These are phyloP conservation scores for Pseudopyrenochaeta lycopersici DNA, from an alignment of 2,329 filamentous ascomycete genomes.

Conservation along the genomic window DNA sequence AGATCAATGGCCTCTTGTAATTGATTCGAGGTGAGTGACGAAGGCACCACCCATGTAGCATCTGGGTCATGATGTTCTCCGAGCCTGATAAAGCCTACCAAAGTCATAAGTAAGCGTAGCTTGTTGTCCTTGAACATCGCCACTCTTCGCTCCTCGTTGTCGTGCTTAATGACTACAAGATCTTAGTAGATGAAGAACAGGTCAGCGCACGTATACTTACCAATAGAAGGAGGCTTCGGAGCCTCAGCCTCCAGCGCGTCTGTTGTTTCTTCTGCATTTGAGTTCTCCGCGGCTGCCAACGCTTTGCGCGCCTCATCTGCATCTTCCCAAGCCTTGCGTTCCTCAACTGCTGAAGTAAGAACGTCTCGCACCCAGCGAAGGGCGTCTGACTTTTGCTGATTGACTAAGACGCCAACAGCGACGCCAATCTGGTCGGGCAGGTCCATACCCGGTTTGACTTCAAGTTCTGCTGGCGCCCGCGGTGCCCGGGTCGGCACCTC, in stretches of 20 bases:
- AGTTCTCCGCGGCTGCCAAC: conserved; percentile 43
- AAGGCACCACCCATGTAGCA: conserved; percentile 80
- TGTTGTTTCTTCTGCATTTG: conserved; percentile 32
- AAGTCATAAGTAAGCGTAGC: conserved; percentile 82
- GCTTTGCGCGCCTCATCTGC: conserved; percentile 69
- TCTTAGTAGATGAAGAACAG: conserved; percentile 34
- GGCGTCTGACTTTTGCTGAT: conserved; percentile 78
- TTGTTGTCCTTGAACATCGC: conserved; percentile 91
- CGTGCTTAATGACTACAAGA: conserved; percentile 57
- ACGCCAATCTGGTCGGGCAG: conserved; percentile 76
- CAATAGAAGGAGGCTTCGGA: conserved; percentile 56
- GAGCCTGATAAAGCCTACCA: conserved; percentile 74
- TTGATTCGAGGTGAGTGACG: conserved; percentile 68
- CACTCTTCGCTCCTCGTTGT: conserved; percentile 71
- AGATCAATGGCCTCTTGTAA: conserved; percentile 74
- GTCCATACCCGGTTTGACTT: conserved; percentile 77
- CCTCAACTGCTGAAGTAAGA: conserved; percentile 72
- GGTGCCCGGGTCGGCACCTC: conserved; percentile 73
- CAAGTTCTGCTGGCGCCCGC: conserved; percentile 79
- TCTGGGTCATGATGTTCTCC: conserved; percentile 76
- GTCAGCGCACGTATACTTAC: conserved; percentile 22
- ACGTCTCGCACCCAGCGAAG: conserved; percentile 84
- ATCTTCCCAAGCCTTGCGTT: conserved; percentile 81
- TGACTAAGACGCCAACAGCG: conserved; percentile 79
- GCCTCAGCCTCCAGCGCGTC: conserved; percentile 47